Base-by-base conservation (phyloP, 1,139 yeast species). In the Casaregolazyma lundiana region DNA sequence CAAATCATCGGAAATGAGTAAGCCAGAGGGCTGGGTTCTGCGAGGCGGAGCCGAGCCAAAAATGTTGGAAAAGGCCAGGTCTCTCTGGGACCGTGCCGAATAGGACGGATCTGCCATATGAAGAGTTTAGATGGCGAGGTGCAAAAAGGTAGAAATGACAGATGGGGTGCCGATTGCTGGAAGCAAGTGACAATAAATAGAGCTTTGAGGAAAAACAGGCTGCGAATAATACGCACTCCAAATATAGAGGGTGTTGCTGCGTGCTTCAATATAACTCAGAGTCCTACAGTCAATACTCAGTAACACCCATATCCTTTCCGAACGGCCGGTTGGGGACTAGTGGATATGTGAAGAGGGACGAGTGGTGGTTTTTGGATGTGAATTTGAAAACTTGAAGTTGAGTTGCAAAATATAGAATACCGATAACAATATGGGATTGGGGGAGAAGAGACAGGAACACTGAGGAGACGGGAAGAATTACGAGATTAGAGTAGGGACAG, bases 41-140 rank as follows among this genome's bases (percentile, higher is more conserved):
- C 67, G 64, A n/a, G 69, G 69, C 18, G 68, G 69, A 9, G 63
- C 63, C 16, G 63, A 52, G 22, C 70, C 70, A 51, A 66, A 66
- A 11, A 66, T 66, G 49, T 65, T 61, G 22, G 65, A 59, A 47
- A 66, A 66, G 15, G 68, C 70, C 24, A 61, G 62, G 46, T 65
- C 64, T 26, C 65, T 51, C 41, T 57, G 62, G 11, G 39, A 35
- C 9, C 39, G 19, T 7, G 26, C 39, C 21, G 26, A 35, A 34
- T 41, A 41, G 38, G 35, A 35, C 15, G 44, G 26, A 21, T 45
- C 45, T n/a, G 43, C 24, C 48, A 41, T 41, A 5, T n/a, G 32
- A 26, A 24, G 13, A 11, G n/a, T 26, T 26, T 26, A 26, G 15
- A 15, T 26, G 11, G 11, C 15, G 32, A 26, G 30, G 30, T 4